Evolutionary conservation across 371 early-diverging fungal genomes (phyloP), one percentile per base, ranked within the genome.

Genomic region (Mucor indicus): DNA sequence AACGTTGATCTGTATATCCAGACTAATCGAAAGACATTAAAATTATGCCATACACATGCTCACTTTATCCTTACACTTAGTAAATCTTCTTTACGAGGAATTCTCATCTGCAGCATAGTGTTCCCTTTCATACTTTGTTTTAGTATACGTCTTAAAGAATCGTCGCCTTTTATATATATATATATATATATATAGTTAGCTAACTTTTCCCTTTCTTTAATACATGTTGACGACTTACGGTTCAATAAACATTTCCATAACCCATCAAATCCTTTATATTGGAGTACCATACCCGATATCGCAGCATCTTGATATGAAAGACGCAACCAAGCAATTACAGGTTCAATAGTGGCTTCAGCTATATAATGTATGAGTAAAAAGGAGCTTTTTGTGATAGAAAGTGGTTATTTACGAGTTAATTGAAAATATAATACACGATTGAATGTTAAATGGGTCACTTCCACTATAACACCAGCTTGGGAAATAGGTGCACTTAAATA

Each of bases 271-370:
- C 65, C 65, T 45, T 64, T 64, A 23, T 64, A 64, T 36, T 64
- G 65, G 23, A 64, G 41, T 1, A 64, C 65, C 65, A 75, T 76
- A 8, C 76, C 76, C 19, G 76, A 72, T 20, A 76, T 70, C 19
- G 64, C 57, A 16, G 50, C 44, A 49, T 76, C 76, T 38, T 64
- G 58, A 48, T 68, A 76, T 3, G 76, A 72, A 12, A 70, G 48
- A 29, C 70, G 56, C 40, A 76, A 46, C 55, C 76, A 72, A 23
- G 66, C 64, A 24, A 76, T 48, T 44, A 76, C 48, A 5, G 76
- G 76, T n/a, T 76, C 76, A 49, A 76, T 76, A 3, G 76, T 76
- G 2, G 72, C 76, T 49, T 76, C 72, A 21, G 64, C 76, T 75
- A 52, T 7, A 11, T 27, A 27, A 27, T 11, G 11, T 7, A 7